Conservation (phyloP, 1,139 yeast genomes). For the Yamadazyma aaseri region DNA sequence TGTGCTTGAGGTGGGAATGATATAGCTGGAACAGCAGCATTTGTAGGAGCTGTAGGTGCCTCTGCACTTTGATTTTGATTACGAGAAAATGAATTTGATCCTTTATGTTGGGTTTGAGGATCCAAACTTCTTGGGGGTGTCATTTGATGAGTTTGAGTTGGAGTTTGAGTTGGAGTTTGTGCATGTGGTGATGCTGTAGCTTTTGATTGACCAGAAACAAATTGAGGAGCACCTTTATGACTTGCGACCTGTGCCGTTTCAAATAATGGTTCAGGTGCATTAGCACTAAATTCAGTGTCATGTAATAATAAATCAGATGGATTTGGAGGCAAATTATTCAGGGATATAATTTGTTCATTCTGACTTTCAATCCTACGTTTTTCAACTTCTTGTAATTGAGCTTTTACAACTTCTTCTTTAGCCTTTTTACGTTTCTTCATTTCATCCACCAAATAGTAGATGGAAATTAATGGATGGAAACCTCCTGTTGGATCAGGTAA, state of each 20-base stretch:
- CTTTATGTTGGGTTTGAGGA: too few species aligned
- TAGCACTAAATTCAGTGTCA: conserved; percentile 1
- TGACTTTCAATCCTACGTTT: conserved; percentile 14
- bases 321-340: conserved; percentile 1
- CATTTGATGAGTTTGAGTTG: conserved; percentile 11
- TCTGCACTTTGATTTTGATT: too few species aligned
- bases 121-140: too few species aligned
- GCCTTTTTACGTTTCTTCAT: conserved; percentile 70
- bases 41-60: neutral
- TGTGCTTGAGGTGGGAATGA: conserved; percentile 72
- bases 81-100: too few species aligned
- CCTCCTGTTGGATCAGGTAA: conserved; percentile 83
- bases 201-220: conserved; percentile 16
- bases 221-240: conserved; percentile 9
- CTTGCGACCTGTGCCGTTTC: conserved; percentile 9
- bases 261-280: conserved; percentile 4
- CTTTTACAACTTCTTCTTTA: conserved; percentile 46
- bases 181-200: conserved; percentile 17
- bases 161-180: too few species aligned
- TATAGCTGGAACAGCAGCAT: conserved; percentile 23
- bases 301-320: conserved; percentile 4
- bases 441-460: conserved; percentile 84
- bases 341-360: neutral
- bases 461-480: conserved; percentile 84
- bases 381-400: conserved; percentile 25